Evolutionary conservation across 768 basidiomycete genomes (phyloP).

Genomic region (Exidia glandulosa): DNA sequence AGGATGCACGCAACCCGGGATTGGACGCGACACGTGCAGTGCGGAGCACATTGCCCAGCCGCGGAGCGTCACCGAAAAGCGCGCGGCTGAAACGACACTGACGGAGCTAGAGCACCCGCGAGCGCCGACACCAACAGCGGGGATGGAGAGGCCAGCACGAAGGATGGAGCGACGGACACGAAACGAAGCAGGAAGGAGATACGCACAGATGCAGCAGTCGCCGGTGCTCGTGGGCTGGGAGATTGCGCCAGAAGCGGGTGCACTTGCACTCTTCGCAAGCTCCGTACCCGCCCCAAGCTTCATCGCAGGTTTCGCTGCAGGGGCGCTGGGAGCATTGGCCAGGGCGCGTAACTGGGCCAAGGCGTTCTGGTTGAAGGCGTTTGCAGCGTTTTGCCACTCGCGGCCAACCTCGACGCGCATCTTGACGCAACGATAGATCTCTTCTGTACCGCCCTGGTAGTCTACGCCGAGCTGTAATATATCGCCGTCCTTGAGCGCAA

Average conservation of each 20-base stretch:
- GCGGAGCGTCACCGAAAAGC: too few relatives aligned
- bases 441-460: slow-evolving; percentile 94
- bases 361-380: slow-evolving; percentile 85
- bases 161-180: not conserved
- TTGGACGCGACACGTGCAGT: too few relatives aligned
- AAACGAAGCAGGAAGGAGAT: not conserved
- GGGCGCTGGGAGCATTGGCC: slow-evolving; percentile 24
- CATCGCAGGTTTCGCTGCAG: slow-evolving; percentile 10
- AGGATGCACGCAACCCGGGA: too few relatives aligned
- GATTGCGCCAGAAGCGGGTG: not conserved
- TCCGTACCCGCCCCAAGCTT: not conserved
- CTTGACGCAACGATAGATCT: slow-evolving; percentile 95
- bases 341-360: slow-evolving; percentile 75
- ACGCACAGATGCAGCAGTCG: slow-evolving; percentile 91
- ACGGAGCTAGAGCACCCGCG: too few relatives aligned
- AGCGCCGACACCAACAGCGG: too few relatives aligned
- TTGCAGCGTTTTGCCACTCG: slow-evolving; percentile 82
- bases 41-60: too few relatives aligned
- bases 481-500: slow-evolving; percentile 82
- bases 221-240: not conserved
- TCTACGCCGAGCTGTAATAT: slow-evolving; percentile 92
- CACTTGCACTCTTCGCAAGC: not conserved
- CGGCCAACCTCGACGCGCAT: slow-evolving; percentile 83
- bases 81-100: too few relatives aligned
- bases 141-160: not conserved